A percentile compares a stretch with the other conserved stretches of the same genome.
Conservation (phyloP, 2,329 filamentous ascomycete species). For the Fusarium dimerum region DNA sequence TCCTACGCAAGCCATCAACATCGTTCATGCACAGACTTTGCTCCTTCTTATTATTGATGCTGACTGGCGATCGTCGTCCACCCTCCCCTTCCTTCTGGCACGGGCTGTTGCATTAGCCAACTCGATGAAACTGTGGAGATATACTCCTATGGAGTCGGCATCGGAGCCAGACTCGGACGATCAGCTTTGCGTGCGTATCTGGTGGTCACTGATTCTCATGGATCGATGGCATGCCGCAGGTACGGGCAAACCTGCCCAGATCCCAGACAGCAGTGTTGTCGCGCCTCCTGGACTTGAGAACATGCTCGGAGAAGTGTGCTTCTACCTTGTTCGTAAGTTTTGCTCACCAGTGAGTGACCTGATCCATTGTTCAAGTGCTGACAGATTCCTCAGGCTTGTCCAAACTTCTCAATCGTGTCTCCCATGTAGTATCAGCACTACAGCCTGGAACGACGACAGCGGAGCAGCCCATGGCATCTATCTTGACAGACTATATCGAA, state of each 20-base stretch:
- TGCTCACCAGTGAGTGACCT: too few species aligned
- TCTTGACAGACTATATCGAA: slow-evolving; percentile 48
- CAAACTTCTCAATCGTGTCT: slow-evolving; percentile 50
- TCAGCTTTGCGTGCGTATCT: slow-evolving; percentile 63
- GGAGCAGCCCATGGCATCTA: slow-evolving; percentile 35
- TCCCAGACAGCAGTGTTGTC: slow-evolving; percentile 63
- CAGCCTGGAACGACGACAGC: slow-evolving; percentile 37
- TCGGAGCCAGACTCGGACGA: slow-evolving; percentile 61
- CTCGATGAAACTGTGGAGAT: slow-evolving; percentile 58
- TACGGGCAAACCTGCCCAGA: slow-evolving; percentile 61
- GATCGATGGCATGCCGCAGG: slow-evolving; percentile 75
- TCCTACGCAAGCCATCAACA: slow-evolving; percentile 43
- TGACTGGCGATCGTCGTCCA: slow-evolving; percentile 54
- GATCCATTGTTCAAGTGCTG: slow-evolving; percentile 2
- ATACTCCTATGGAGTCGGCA: slow-evolving; percentile 45
- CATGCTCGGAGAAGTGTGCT: slow-evolving; percentile 64
- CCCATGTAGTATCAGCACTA: slow-evolving; percentile 39
- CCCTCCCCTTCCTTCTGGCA: slow-evolving; percentile 54
- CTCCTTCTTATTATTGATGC: slow-evolving; percentile 67
- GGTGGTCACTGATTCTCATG: slow-evolving; percentile 72
- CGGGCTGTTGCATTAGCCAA: slow-evolving; percentile 67
- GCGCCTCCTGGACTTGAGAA: slow-evolving; percentile 59
- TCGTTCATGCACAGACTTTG: slow-evolving; percentile 67
- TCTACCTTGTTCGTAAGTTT: slow-evolving; percentile 64
- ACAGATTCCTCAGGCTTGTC: slow-evolving; percentile 49